A percentile compares a stretch with the other conserved stretches of the same genome.
phyloP scores from a whole-genome alignment of 192 early-diverging fungal species.

The Linnemannia exigua region DNA sequence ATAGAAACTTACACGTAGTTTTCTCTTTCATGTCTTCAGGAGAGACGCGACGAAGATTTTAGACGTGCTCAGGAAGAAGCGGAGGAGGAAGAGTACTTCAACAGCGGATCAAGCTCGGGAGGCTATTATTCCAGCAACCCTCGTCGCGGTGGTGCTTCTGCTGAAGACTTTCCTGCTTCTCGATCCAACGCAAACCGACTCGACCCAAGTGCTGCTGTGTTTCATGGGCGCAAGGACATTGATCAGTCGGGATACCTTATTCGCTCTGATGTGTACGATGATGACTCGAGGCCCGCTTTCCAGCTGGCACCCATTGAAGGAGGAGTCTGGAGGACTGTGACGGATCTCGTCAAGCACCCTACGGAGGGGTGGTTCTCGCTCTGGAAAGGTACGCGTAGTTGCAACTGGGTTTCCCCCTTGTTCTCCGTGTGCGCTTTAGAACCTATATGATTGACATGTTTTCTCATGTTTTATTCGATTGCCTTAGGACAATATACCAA shows the following conservation, averaged over 20 bases:
- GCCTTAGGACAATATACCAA: constrained; percentile 79
- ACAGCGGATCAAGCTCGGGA: constrained; percentile 20
- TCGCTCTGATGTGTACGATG: constrained; percentile 63
- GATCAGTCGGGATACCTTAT: constrained; percentile 78
- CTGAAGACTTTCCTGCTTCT: constrained; percentile 46
- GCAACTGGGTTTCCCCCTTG: background rate
- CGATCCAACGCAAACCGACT: constrained; percentile 43
- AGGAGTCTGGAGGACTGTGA: constrained; percentile 71
- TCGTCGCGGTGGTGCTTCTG: constrained; percentile 29
- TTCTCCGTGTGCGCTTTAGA: background rate
- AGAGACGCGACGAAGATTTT: constrained; percentile 47
- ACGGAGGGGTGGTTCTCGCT: constrained; percentile 73
- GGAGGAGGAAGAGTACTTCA: constrained; percentile 48
- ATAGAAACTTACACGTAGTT: constrained; percentile 11
- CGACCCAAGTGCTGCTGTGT: constrained; percentile 61
- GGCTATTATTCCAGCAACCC: constrained; percentile 34
- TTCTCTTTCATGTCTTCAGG: constrained; percentile 7
- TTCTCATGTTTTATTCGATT: background rate
- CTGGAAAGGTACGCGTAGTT: constrained; percentile 61
- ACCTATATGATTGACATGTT: background rate
- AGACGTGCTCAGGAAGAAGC: constrained; percentile 32
- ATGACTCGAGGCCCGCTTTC: constrained; percentile 69
- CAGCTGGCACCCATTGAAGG: constrained; percentile 72
- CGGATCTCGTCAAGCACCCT: constrained; percentile 67
- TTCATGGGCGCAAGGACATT: constrained; percentile 56